Percentiles rank a stretch among this genome's conserved stretches.
These are phyloP conservation scores for Corchorus capsularis DNA, from an alignment of 345 rosid species.

Conservation along the genomic window DNA sequence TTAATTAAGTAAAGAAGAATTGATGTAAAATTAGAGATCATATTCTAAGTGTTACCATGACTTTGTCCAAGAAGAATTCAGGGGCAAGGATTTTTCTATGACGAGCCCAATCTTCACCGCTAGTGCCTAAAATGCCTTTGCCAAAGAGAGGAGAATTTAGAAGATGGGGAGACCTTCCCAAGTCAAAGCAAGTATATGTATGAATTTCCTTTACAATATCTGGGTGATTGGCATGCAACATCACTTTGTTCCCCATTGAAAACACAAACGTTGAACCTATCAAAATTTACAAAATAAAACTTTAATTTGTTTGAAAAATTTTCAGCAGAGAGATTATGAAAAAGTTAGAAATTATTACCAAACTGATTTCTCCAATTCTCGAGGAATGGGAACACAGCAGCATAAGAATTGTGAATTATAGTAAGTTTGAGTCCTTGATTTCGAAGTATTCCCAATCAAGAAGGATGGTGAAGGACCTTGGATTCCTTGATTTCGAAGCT, in stretches of 20 bases:
- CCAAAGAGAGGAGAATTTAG: constrained; percentile 20
- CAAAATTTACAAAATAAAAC: neutral
- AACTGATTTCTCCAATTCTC: constrained; percentile 33
- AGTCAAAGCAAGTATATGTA: constrained; percentile 19
- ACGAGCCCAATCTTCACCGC: constrained; percentile 31
- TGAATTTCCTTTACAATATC: constrained; percentile 31
- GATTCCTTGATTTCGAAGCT: constrained; percentile 39
- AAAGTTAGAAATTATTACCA: constrained; percentile 19
- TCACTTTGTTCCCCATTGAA: constrained; percentile 14
- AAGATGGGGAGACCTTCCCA: constrained; percentile 34
- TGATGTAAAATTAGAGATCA: too few species aligned
- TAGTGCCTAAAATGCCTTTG: constrained; percentile 31
- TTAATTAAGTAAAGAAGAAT: neutral
- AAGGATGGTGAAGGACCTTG: constrained; percentile 35
- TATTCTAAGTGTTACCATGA: neutral
- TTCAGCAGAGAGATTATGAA: neutral
- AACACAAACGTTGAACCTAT: constrained; percentile 24
- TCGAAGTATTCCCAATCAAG: constrained; percentile 39
- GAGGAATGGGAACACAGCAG: constrained; percentile 32
- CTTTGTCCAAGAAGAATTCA: constrained; percentile 25
- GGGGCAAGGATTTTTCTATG: constrained; percentile 35
- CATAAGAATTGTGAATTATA: constrained; percentile 16
- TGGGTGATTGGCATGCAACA: constrained; percentile 17
- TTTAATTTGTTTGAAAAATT: too few species aligned
- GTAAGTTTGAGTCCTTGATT: constrained; percentile 8